A percentile compares a stretch with the other conserved stretches of the same genome.
phyloP scores from a whole-genome alignment of 495 filamentous ascomycete genomes.

The Aspergillus campestris region DNA sequence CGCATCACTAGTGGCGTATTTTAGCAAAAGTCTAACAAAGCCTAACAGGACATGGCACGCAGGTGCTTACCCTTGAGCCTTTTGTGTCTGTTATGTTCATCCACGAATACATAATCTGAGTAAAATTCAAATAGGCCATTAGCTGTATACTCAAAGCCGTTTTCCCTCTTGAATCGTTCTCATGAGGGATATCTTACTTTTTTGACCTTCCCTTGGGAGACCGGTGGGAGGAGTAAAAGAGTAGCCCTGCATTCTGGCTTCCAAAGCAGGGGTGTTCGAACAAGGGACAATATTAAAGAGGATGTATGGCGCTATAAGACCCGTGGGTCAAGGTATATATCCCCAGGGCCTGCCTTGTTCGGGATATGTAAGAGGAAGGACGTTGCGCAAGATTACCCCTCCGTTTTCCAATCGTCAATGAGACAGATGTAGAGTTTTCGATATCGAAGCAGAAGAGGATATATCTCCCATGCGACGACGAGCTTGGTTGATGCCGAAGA shows the following conservation, averaged over 20 bases:
- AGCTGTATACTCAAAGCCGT: not conserved
- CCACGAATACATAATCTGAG: slow-evolving; percentile 97
- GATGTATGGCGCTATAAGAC: too few species aligned
- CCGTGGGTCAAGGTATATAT: not conserved
- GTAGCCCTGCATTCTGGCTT: slow-evolving; percentile 34
- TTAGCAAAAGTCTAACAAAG: not conserved
- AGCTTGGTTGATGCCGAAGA: too few species aligned
- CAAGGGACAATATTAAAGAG: not conserved
- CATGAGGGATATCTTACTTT: slow-evolving; percentile 24
- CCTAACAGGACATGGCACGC: slow-evolving; percentile 1
- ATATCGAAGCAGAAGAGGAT: too few species aligned
- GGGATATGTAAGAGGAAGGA: not conserved
- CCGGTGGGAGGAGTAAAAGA: slow-evolving; percentile 40
- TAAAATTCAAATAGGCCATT: not conserved
- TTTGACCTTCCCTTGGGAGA: slow-evolving; percentile 37
- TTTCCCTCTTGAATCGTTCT: too few species aligned
- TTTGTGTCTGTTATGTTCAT: slow-evolving; percentile 98
- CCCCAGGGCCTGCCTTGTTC: slow-evolving; percentile 10
- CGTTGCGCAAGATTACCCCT: not conserved
- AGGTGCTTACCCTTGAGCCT: slow-evolving; percentile 71
- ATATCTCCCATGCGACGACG: too few species aligned
- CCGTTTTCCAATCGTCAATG: too few species aligned
- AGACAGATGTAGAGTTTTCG: too few species aligned
- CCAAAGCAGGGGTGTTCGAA: not conserved
- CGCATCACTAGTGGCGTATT: slow-evolving; percentile 70